phyloP scores from a whole-genome alignment of 306 rosid species.

The Citrullus colocynthis region DNA sequence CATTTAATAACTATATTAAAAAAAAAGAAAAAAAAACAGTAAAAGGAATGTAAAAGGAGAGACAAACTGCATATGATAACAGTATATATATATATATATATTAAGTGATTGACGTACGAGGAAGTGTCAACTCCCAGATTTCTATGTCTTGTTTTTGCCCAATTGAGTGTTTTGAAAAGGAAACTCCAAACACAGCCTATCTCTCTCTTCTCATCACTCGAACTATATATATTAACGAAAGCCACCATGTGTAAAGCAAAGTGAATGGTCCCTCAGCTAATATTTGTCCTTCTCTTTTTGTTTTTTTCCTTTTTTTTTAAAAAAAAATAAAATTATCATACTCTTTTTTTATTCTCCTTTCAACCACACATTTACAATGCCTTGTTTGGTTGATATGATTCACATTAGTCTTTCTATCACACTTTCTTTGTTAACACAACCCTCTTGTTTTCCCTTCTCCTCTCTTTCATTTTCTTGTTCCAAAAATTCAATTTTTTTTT shows the following conservation, averaged over 20 bases:
- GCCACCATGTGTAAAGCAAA: conserved; percentile 9
- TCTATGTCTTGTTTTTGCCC: conserved; percentile 32
- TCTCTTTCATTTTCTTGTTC: background rate
- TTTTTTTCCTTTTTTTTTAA: conserved; percentile 1
- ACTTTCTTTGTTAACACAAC: background rate
- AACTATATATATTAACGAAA: background rate
- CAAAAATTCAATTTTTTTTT: background rate
- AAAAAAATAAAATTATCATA: conserved; percentile 3
- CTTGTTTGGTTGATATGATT: background rate
- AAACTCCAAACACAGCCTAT: conserved; percentile 15
- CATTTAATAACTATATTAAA: no score
- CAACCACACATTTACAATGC: background rate
- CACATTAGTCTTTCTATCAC: background rate
- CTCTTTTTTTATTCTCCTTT: conserved; percentile 13
- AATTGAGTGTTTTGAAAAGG: conserved; percentile 26
- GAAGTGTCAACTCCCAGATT: conserved; percentile 58
- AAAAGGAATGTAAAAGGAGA: no score
- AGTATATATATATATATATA: no score
- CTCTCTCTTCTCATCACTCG: no score
- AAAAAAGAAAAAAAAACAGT: no score
- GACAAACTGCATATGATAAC: no score
- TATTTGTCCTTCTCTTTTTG: conserved; percentile 1
- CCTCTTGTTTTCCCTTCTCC: background rate
- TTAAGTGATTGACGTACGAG: conserved; percentile 25
- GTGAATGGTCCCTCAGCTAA: conserved; percentile 19